Conservation (phyloP, 768 basidiomycete genomes). For the Leccinellum albellum region DNA sequence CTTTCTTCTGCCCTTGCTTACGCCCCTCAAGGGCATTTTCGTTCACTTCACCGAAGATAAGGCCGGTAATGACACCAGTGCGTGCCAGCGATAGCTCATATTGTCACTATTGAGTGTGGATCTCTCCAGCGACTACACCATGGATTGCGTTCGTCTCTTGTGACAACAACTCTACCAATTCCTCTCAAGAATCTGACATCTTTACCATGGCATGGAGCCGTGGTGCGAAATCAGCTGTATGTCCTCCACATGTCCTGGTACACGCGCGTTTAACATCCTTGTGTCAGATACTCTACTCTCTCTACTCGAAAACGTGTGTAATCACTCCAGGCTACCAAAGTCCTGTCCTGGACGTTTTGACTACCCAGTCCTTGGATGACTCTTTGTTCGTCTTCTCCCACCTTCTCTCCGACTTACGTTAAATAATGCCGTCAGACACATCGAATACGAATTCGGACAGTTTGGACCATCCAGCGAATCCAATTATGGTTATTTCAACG, state of each 20-base stretch:
- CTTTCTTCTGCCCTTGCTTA: conserved; percentile 1
- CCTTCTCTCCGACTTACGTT: not conserved
- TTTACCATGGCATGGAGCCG: conserved; percentile 76
- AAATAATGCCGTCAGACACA: conserved; percentile 34
- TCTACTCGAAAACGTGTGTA: conserved; percentile 64
- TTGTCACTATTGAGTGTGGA: conserved; percentile 11
- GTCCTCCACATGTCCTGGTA: conserved; percentile 20
- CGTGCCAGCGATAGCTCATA: conserved; percentile 35
- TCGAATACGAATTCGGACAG: conserved; percentile 60
- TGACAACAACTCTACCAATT: conserved; percentile 69
- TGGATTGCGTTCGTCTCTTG: conserved; percentile 91
- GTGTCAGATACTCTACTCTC: conserved; percentile 71
- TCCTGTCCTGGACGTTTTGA: conserved; percentile 71
- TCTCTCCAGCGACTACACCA: conserved; percentile 60
- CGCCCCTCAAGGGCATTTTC: conserved; percentile 58
- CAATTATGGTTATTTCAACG: conserved; percentile 55
- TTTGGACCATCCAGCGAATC: conserved; percentile 48
- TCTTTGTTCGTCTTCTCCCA: conserved; percentile 44
- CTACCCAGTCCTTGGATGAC: conserved; percentile 59
- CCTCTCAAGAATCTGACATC: conserved; percentile 61
- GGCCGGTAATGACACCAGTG: conserved; percentile 45
- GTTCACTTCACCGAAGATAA: conserved; percentile 77
- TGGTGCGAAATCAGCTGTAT: conserved; percentile 78
- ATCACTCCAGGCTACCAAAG: conserved; percentile 71
- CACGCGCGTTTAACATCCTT: not conserved